A percentile compares a stretch with the other conserved stretches of the same genome.
phyloP scores from a whole-genome alignment of 192 early-diverging fungal genomes.

The Phlyctochytrium planicorne region DNA sequence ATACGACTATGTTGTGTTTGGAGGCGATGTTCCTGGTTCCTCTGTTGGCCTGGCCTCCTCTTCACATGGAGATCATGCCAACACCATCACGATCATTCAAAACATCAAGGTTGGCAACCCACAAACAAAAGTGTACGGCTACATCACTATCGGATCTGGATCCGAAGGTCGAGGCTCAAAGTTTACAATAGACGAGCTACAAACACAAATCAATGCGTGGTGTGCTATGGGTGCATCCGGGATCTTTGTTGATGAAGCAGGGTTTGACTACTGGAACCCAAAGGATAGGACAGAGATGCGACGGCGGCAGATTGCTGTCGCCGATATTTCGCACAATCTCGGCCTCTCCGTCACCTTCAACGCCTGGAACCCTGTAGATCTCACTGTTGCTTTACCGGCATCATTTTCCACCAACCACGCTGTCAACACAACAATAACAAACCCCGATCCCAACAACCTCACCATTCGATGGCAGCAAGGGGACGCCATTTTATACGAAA shows the following conservation, averaged over 20 bases:
- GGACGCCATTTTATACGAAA: conserved; percentile 2
- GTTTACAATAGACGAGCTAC: not conserved
- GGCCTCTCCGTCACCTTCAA: not conserved
- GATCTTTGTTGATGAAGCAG: conserved; percentile 4
- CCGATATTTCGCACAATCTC: not conserved
- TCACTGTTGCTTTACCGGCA: not conserved
- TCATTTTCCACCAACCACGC: no score
- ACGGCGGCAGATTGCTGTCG: not conserved
- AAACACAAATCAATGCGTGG: not conserved
- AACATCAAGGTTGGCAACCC: not conserved
- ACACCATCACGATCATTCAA: not conserved
- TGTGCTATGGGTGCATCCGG: not conserved
- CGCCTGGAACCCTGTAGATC: conserved; percentile 5
- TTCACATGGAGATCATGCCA: not conserved
- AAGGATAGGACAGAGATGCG: not conserved
- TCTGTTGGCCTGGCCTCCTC: not conserved
- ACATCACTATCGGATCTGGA: conserved; percentile 1
- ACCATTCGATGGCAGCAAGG: not conserved
- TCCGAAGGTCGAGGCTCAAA: not conserved
- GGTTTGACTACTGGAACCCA: conserved; percentile 1
- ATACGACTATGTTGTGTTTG: conserved; percentile 1
- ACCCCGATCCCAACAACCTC: not conserved
- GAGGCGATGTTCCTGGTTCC: not conserved
- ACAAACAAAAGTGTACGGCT: not conserved
- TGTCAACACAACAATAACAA: no score